Base-by-base conservation (phyloP, 2,329 filamentous ascomycete species). In the Pseudocercospora ulei region DNA sequence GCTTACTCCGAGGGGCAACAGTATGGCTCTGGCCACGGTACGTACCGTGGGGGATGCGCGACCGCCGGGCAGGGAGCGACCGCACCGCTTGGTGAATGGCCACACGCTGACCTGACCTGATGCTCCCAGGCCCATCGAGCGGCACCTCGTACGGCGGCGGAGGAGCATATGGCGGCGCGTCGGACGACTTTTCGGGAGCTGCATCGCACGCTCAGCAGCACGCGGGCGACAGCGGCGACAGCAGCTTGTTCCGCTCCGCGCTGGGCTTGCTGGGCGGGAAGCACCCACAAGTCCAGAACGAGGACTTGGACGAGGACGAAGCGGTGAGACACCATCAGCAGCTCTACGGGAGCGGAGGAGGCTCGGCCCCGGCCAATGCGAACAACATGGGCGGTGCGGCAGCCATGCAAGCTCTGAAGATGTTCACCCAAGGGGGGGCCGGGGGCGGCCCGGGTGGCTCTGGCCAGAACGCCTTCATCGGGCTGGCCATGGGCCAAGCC, bases 391-490 rank as follows among this genome's bases (percentile, higher is more conserved):
- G 87, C 55, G 65, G 70, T 53, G 79, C 87, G 36, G 82, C 83
- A 44, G 85, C 82, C 11, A 77, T 87, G 73, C 79, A 87, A 61
- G 82, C 82, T 0, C 61, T 87, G 49, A 86, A 87, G 68, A 74
- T 80, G 68, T 93, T 93, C 63, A 56, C 55, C 11, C 44, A 50
- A 2, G 55, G 56, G 17, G 43, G 41, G 3, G 64, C 44, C 48
- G 52, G 55, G 4, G 48, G 53, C 2, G 50, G 53, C 17, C 46
- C 43, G 3, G 65, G 48, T 48, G 64, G 47, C 51, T 65, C 56
- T 35, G 75, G 76, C 51, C 79, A 93, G 70, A 84, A 80, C 59
- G 74, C 80, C 46, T 84, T 94, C 56, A 73, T 94, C 47, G 82
- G 80, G 3, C 41, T 42, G 39, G 38, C 41, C 8, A 44, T 46